phyloP scores from a whole-genome alignment of 2,329 filamentous ascomycete species.

The Diplodia sapinea region DNA sequence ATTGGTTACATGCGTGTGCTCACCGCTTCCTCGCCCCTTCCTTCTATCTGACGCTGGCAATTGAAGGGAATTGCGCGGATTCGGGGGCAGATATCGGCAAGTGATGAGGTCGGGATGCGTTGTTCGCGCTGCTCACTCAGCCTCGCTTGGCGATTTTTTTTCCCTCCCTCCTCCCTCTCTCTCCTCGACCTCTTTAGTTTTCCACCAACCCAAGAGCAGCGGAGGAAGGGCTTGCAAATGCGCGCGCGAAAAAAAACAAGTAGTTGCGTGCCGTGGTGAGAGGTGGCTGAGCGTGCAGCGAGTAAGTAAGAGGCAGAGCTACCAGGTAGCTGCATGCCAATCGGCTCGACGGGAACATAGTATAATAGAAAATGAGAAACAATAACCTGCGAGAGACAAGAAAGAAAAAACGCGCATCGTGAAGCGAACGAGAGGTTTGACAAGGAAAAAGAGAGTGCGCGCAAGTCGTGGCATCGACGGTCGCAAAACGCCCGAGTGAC shows the following conservation, averaged over 20 bases:
- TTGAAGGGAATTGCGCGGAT: background rate
- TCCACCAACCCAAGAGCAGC: background rate
- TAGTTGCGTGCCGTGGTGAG: background rate
- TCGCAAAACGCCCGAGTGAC: background rate
- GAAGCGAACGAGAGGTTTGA: background rate
- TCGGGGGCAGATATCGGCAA: background rate
- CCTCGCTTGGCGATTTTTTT: background rate
- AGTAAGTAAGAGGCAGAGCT: background rate
- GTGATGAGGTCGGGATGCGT: background rate
- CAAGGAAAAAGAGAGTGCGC: background rate
- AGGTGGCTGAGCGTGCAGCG: background rate
- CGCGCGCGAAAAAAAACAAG: constrained; percentile 3
- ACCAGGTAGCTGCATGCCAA: background rate
- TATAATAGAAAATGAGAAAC: background rate
- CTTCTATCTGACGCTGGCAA: background rate
- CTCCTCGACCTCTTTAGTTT: background rate
- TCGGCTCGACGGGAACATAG: background rate
- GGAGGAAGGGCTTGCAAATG: background rate
- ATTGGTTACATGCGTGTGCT: constrained; percentile 3
- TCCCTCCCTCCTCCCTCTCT: background rate
- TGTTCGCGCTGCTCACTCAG: background rate
- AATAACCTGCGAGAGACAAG: background rate
- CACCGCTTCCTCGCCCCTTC: background rate
- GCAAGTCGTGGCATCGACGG: background rate
- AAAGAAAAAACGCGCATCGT: background rate